Percentiles rank a stretch among this genome's conserved stretches.
Evolutionary conservation across 2,329 filamentous ascomycete species (phyloP).

Genomic region (Macroventuria anomochaeta): DNA sequence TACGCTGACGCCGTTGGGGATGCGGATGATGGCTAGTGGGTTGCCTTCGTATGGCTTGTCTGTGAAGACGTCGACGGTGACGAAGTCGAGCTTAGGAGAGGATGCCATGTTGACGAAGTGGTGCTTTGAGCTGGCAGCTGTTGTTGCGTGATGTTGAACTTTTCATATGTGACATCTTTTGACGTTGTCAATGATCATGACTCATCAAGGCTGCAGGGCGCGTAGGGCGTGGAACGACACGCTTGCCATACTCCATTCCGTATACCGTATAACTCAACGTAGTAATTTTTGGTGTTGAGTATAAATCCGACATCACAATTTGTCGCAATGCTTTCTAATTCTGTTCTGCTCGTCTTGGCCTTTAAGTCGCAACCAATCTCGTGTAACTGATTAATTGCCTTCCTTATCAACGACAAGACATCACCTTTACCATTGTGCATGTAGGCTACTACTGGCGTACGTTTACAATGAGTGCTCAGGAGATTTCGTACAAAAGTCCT

Average conservation of each 20-base stretch:
- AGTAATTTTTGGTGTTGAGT: background rate
- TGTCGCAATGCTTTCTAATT: background rate
- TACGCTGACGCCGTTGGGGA: slow-evolving; percentile 47
- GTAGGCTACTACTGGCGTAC: background rate
- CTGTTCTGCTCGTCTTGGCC: background rate
- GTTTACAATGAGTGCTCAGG: background rate
- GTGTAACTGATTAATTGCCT: background rate
- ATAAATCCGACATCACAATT: slow-evolving; percentile 1
- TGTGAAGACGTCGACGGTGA: slow-evolving; percentile 58
- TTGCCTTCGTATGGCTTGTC: slow-evolving; percentile 58
- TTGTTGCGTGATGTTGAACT: background rate
- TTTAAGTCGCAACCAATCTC: background rate
- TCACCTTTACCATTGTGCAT: background rate
- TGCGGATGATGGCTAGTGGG: slow-evolving; percentile 62
- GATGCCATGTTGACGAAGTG: slow-evolving; percentile 21
- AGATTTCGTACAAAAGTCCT: background rate
- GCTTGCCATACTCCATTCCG: background rate
- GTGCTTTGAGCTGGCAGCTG: background rate
- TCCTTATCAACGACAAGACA: background rate
- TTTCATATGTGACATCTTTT: background rate
- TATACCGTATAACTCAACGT: background rate
- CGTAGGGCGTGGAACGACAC: background rate
- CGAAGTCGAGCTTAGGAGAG: slow-evolving; percentile 38
- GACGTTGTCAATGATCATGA: slow-evolving; percentile 3
- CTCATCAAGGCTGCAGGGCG: slow-evolving; percentile 14